Conservation (phyloP, 179 eudicot genomes). For the Beta macrorhiza region DNA sequence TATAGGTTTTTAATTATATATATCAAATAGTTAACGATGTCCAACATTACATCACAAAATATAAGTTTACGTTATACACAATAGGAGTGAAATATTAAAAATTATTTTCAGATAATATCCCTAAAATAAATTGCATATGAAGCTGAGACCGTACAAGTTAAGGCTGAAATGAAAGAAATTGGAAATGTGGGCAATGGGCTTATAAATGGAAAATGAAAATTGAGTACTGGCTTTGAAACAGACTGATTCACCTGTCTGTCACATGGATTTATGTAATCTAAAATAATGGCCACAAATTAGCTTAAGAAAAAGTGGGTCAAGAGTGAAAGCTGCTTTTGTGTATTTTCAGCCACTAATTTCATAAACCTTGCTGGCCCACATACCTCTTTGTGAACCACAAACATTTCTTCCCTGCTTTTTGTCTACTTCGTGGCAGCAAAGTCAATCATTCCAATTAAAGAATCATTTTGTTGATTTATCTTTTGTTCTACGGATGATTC, state of each 20-base stretch:
- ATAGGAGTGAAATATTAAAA: too few relatives aligned
- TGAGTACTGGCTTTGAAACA: neutral
- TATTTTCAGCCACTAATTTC: conserved; percentile 28
- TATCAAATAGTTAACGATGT: too few relatives aligned
- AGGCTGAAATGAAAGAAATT: neutral
- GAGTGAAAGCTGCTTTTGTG: neutral
- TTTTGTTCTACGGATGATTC: too few relatives aligned
- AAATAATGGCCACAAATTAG: conserved; percentile 31
- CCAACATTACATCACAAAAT: too few relatives aligned
- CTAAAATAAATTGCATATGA: too few relatives aligned
- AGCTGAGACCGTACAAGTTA: neutral
- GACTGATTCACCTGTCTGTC: neutral
- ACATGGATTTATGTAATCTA: neutral
- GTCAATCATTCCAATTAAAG: conserved; percentile 9
- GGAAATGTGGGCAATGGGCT: neutral
- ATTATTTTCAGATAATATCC: too few relatives aligned
- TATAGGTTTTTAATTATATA: too few relatives aligned
- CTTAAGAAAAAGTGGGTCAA: neutral
- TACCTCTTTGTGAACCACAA: conserved; percentile 23
- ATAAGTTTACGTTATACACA: too few relatives aligned
- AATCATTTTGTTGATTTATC: neutral
- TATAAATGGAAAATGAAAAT: neutral
- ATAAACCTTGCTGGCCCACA: conserved; percentile 8
- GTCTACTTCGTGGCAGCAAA: conserved; percentile 20
- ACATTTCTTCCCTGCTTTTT: neutral